Evolutionary conservation across 495 filamentous ascomycete genomes (phyloP), one percentile per base, ranked within the genome.

Genomic region (Cetradonia linearis): DNA sequence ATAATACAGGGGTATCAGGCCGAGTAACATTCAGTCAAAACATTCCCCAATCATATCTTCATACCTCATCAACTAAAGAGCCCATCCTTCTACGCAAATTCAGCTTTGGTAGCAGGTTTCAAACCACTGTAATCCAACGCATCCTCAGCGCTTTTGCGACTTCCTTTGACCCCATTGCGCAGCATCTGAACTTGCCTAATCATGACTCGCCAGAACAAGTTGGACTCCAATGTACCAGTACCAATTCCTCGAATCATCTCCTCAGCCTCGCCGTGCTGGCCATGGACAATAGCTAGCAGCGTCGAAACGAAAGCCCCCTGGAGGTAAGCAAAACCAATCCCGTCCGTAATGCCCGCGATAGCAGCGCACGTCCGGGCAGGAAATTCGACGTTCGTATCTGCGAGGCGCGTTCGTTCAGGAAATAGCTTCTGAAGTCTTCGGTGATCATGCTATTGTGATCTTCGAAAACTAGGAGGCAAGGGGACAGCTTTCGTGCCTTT

Each of bases 321-420:
- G 67, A 86, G 72, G 58, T 84, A 84, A 0, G 83, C 83, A 66
- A 85, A 85, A 66, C 76, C 80, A 62, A 86, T 84, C 4, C 73
- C 76, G 14, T 74, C 69, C 1, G 81, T 86, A 56, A 83, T 81
- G 34, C 75, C 73, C 9, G 83, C 82, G 56, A 86, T 75, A 49
- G 75, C 70, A 2, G 63, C 60, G 59, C 71, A 75, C 27, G 85
- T 72, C 59, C 70, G 67, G 61, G 76, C 70, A 0, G 80, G 81
- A 62, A 84, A 83, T 11, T 79, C 75, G 27, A 85, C 69, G 13
- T 69, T 69, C 58, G 81, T 83, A 56, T 73, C 68, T 20, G 69
- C 67, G 1, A 84, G 63, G 86, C 85, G 9, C 86, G 77, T 62
- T 87, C 81, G 65, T 87, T 87, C 50, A 88, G 73, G 66, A 88